Conservation (phyloP, 768 basidiomycete genomes). For the Hysterangium stoloniferum region DNA sequence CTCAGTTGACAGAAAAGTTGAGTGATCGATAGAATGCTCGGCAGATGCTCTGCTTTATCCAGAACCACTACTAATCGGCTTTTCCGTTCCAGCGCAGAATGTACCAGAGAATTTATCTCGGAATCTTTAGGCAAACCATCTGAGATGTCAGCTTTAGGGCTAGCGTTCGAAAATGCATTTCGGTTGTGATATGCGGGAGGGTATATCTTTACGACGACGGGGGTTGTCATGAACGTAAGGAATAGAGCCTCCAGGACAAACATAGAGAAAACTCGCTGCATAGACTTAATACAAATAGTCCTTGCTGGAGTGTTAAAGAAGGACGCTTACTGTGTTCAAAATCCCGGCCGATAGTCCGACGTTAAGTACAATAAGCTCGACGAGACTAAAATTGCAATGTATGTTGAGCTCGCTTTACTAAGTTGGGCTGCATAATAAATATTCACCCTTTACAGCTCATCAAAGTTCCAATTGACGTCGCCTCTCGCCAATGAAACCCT, state of each 20-base stretch:
- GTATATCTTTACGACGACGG: conserved; percentile 58
- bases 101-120: conserved; percentile 6
- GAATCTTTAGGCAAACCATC: conserved; percentile 17
- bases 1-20: conserved; percentile 54
- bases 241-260: conserved; percentile 82
- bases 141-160: background rate
- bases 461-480: conserved; percentile 76
- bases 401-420: background rate
- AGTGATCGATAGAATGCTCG: conserved; percentile 83
- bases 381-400: conserved; percentile 41
- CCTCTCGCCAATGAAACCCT: conserved; percentile 75
- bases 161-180: conserved; percentile 14
- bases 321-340: conserved; percentile 41
- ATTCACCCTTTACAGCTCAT: conserved; percentile 93
- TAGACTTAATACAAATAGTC: background rate
- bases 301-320: background rate
- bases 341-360: conserved; percentile 82
- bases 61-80: conserved; percentile 77
- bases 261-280: conserved; percentile 79
- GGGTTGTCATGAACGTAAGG: conserved; percentile 83
- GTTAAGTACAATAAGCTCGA: conserved; percentile 94
- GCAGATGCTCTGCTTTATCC: conserved; percentile 83
- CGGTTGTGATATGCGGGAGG: conserved; percentile 54
- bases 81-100: conserved; percentile 32
- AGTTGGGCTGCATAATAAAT: background rate